These are phyloP conservation scores for Colletotrichum acutatum DNA, from an alignment of 2,329 filamentous ascomycete species.

Conservation along the genomic window DNA sequence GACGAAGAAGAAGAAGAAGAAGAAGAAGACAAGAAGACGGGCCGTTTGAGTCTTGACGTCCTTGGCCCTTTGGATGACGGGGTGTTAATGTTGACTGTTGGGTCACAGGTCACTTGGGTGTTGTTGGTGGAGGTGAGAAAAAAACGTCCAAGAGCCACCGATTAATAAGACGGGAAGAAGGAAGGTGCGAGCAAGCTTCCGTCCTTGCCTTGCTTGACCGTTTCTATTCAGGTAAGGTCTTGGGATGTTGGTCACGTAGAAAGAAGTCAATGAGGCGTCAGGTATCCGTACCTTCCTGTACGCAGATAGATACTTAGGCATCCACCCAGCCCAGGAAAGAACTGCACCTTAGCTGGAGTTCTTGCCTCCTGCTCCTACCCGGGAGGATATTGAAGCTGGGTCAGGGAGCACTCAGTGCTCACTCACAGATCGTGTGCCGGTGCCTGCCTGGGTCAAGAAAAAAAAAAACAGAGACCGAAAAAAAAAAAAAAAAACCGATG, in stretches of 20 bases:
- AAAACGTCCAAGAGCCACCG: not conserved
- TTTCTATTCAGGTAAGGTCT: not conserved
- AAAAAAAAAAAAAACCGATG: conserved; percentile 12
- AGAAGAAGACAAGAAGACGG: not conserved
- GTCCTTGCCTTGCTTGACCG: not conserved
- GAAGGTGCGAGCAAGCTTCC: not conserved
- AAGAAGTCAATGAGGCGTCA: too few relatives aligned
- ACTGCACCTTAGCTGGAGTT: not conserved
- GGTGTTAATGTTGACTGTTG: too few relatives aligned
- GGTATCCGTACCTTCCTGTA: too few relatives aligned
- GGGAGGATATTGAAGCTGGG: not conserved
- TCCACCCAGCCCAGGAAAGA: not conserved
- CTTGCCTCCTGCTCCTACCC: not conserved
- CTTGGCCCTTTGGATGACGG: not conserved
- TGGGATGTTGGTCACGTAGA: not conserved
- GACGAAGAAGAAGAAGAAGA: not conserved
- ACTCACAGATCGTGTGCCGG: not conserved
- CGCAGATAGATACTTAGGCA: too few relatives aligned
- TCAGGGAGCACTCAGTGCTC: too few relatives aligned
- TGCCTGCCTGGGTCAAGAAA: too few relatives aligned
- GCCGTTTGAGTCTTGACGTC: too few relatives aligned
- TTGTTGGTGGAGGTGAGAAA: not conserved
- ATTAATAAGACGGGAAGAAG: not conserved
- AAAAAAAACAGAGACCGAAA: not conserved
- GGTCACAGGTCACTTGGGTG: too few relatives aligned